Evolutionary conservation across 768 basidiomycete genomes (phyloP).

Genomic region (Hygrocybe coccinea): DNA sequence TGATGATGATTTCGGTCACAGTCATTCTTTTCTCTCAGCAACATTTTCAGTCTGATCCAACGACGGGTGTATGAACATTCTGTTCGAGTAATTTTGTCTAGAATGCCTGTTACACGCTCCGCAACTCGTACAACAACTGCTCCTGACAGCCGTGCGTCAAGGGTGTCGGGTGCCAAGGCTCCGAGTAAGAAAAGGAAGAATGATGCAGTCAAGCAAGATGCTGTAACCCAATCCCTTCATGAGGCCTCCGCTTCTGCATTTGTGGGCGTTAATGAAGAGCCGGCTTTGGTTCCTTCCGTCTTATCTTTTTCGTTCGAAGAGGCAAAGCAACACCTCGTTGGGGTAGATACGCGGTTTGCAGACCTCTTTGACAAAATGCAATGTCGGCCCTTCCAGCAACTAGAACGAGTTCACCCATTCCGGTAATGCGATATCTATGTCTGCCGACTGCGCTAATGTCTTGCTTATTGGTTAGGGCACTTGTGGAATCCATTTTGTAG

Average conservation of each 20-base stretch:
- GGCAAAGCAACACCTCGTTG: constrained; percentile 67
- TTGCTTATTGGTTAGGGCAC: constrained; percentile 41
- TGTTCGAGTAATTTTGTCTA: constrained; percentile 1
- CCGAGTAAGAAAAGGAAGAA: neutral
- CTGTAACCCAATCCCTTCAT: too few relatives aligned
- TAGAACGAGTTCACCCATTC: constrained; percentile 80
- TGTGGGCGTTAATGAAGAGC: neutral
- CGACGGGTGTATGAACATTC: neutral
- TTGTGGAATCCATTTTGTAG: constrained; percentile 69
- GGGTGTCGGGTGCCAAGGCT: neutral
- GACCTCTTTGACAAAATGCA: constrained; percentile 58
- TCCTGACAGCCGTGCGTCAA: neutral
- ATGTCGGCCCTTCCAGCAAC: constrained; percentile 73
- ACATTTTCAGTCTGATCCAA: neutral
- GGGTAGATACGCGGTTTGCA: constrained; percentile 64
- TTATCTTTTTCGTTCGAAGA: constrained; percentile 74
- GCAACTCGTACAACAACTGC: constrained; percentile 17
- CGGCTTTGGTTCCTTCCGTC: constrained; percentile 55
- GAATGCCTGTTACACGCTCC: constrained; percentile 32
- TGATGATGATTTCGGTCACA: too few relatives aligned
- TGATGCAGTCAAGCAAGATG: too few relatives aligned
- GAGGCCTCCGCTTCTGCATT: too few relatives aligned
- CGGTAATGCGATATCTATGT: constrained; percentile 39
- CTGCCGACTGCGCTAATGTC: neutral
- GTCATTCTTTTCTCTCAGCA: too few relatives aligned